These are phyloP conservation scores for Citeromyces nyonsensis DNA, from an alignment of 805 yeast genomes.

Conservation along the genomic window DNA sequence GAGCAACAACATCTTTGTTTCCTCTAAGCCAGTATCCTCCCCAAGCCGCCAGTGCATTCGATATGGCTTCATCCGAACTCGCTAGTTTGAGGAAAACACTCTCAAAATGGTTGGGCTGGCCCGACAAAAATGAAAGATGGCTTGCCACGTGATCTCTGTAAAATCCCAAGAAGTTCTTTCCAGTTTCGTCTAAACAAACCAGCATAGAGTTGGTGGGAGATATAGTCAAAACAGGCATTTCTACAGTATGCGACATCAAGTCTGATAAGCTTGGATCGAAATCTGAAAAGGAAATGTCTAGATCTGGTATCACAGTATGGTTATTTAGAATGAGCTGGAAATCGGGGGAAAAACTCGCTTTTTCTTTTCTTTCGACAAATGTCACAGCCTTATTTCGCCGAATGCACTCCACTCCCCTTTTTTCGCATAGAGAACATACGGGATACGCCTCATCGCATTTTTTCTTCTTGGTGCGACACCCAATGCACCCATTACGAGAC, in stretches of 20 bases:
- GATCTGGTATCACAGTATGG: no score
- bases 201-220: no score
- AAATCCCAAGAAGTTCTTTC: constrained; percentile 27
- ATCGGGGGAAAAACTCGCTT: no score
- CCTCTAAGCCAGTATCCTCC: constrained; percentile 26
- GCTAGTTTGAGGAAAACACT: constrained; percentile 40
- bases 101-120: constrained; percentile 31
- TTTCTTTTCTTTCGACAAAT: no score
- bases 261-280: no score
- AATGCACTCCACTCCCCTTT: constrained; percentile 7
- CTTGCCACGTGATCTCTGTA: constrained; percentile 31
- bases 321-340: no score
- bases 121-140: constrained; percentile 24
- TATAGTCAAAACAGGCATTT: no score
- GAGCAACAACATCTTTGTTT: constrained; percentile 11
- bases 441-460: constrained; percentile 10
- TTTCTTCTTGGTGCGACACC: constrained; percentile 10
- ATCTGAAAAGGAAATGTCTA: no score
- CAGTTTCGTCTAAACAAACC: constrained; percentile 21
- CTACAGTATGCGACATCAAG: no score
- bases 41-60: constrained; percentile 45
- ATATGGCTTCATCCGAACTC: constrained; percentile 22
- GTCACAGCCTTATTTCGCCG: no score
- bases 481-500: constrained; percentile 8
- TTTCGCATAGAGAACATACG: constrained; percentile 8